Conservation (phyloP, 352 stramenopile species). For the Globisporangium cederbergense region DNA sequence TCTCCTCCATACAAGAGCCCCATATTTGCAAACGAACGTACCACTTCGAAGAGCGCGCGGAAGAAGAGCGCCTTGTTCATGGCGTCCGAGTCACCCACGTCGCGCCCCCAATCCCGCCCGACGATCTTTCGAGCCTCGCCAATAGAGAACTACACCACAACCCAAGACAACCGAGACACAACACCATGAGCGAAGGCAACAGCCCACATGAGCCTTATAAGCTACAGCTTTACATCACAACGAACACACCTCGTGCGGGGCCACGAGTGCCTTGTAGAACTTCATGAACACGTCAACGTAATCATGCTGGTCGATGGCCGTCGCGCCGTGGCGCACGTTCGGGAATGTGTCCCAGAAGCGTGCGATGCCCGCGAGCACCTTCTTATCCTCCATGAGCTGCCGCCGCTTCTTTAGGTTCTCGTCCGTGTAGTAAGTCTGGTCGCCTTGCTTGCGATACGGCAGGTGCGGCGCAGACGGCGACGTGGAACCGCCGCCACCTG, state of each 20-base stretch:
- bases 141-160: constrained; percentile 46
- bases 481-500: background rate
- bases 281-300: constrained; percentile 83
- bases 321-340: constrained; percentile 40
- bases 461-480: constrained; percentile 18
- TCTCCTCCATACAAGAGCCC: background rate
- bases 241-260: constrained; percentile 39
- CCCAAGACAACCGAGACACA: background rate
- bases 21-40: constrained; percentile 12
- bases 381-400: constrained; percentile 43
- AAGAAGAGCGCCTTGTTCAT: constrained; percentile 69
- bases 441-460: constrained; percentile 74
- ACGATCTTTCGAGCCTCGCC: constrained; percentile 66
- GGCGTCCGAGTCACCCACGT: constrained; percentile 38
- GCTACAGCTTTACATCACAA: background rate
- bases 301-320: constrained; percentile 43
- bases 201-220: background rate
- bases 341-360: constrained; percentile 79
- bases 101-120: constrained; percentile 68
- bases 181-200: background rate
- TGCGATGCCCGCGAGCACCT: constrained; percentile 43
- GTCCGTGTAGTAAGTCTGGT: constrained; percentile 62
- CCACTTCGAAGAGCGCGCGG: constrained; percentile 72
- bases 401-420: constrained; percentile 61
- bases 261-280: constrained; percentile 75